Evolutionary conservation across 2,329 filamentous ascomycete genomes (phyloP).

Genomic region (Colletotrichum coccodes): DNA sequence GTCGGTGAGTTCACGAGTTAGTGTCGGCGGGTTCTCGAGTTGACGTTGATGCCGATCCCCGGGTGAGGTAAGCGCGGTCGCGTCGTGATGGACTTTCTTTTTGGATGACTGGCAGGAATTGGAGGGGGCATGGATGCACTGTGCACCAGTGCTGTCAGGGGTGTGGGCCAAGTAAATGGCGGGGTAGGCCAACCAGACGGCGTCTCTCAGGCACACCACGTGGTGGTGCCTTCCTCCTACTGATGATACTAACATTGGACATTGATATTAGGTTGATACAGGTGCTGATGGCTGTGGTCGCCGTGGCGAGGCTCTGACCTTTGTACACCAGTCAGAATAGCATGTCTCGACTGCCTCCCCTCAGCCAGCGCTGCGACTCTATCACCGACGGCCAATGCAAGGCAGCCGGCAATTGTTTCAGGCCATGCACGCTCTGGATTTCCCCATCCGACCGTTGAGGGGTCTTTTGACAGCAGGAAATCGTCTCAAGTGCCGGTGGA

Average conservation of each 20-base stretch:
- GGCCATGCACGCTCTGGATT: slow-evolving; percentile 19
- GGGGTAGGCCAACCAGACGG: slow-evolving; percentile 31
- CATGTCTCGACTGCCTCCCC: neutral
- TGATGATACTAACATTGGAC: neutral
- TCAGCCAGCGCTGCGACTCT: neutral
- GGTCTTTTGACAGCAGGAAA: slow-evolving; percentile 16
- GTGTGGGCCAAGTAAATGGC: slow-evolving; percentile 33
- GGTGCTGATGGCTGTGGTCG: neutral
- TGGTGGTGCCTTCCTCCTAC: slow-evolving; percentile 10
- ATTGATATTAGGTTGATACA: neutral
- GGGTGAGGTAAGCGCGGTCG: slow-evolving; percentile 32
- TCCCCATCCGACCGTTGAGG: slow-evolving; percentile 22
- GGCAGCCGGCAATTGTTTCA: slow-evolving; percentile 23
- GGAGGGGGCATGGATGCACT: slow-evolving; percentile 31
- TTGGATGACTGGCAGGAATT: slow-evolving; percentile 28
- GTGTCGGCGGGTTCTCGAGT: neutral
- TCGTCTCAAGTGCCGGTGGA: slow-evolving; percentile 9
- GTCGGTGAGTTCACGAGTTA: neutral
- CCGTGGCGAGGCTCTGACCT: neutral
- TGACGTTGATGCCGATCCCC: slow-evolving; percentile 26
- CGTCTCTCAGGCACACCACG: slow-evolving; percentile 29
- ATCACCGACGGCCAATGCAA: slow-evolving; percentile 9
- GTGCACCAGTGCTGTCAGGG: slow-evolving; percentile 23
- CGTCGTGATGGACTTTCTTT: slow-evolving; percentile 30
- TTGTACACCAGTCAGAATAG: neutral